Conservation (phyloP, 352 stramenopile genomes). For the Phytophthora pinifolia region DNA sequence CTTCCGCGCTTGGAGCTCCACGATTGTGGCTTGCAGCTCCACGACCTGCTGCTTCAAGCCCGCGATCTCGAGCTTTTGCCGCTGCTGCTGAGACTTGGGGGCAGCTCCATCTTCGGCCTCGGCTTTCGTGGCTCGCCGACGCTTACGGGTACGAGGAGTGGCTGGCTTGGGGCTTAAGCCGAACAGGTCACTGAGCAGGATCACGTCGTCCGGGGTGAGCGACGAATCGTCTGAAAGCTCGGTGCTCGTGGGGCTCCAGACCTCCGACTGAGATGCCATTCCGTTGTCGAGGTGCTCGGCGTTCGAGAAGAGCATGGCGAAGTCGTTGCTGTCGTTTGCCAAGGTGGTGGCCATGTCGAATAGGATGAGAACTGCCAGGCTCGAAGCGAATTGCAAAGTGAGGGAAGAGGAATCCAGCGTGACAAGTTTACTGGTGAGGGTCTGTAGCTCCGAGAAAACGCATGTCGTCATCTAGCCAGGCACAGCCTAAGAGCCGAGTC, state of each 20-base stretch:
- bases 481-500: conserved; percentile 1
- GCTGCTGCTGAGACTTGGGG: conserved; percentile 36
- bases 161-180: conserved; percentile 9
- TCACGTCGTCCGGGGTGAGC: conserved; percentile 29
- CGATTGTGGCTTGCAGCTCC: conserved; percentile 28
- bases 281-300: conserved; percentile 11
- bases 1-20: conserved; percentile 26
- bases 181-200: conserved; percentile 31
- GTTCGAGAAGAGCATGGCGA: conserved; percentile 14
- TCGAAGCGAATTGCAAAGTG: conserved; percentile 26
- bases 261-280: not conserved
- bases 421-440: conserved; percentile 17
- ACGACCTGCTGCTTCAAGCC: conserved; percentile 29
- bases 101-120: not conserved
- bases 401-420: conserved; percentile 1
- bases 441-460: conserved; percentile 19
- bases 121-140: not conserved
- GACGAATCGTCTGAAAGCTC: conserved; percentile 26
- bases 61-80: conserved; percentile 38
- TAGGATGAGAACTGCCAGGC: not conserved
- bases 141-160: conserved; percentile 15
- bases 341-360: conserved; percentile 15
- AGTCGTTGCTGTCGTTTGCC: conserved; percentile 17
- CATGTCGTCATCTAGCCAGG: conserved; percentile 19
- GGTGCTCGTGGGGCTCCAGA: conserved; percentile 14